These are phyloP conservation scores for Bigelowiella natans DNA, from an alignment of 78 protist genomes.

Conservation along the genomic window DNA sequence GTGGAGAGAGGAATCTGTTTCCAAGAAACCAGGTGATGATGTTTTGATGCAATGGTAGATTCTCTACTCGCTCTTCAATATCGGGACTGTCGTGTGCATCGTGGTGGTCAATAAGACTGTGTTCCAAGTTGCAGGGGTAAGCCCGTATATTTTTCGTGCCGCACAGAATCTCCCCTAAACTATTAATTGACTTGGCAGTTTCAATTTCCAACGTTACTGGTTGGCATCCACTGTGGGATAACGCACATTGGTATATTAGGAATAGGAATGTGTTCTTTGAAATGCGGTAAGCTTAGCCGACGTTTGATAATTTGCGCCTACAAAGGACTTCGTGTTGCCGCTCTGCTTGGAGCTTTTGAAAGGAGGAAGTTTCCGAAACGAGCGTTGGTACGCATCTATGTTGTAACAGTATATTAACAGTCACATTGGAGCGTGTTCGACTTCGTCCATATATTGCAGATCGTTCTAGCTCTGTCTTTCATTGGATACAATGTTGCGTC, in stretches of 20 bases:
- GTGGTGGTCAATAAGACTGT: background rate
- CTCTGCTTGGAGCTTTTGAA: background rate
- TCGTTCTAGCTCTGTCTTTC: background rate
- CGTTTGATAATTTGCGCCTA: background rate
- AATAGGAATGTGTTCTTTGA: background rate
- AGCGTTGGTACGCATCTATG: background rate
- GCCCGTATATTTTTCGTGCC: no score
- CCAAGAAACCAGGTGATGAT: no score
- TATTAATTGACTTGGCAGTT: no score
- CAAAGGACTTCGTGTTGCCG: background rate
- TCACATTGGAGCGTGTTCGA: no score
- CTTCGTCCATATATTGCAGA: no score
- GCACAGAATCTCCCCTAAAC: no score
- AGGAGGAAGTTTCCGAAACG: background rate
- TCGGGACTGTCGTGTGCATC: background rate
- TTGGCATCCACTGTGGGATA: background rate
- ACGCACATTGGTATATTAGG: background rate
- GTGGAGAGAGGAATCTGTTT: no score
- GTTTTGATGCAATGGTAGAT: no score
- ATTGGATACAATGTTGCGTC: background rate
- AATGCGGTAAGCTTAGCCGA: background rate
- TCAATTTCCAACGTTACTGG: background rate
- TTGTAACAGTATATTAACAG: no score
- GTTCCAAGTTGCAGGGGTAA: background rate
- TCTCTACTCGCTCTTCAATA: background rate